Base-by-base conservation (phyloP, 2,329 filamentous ascomycete genomes). In the Fusarium annulatum region DNA sequence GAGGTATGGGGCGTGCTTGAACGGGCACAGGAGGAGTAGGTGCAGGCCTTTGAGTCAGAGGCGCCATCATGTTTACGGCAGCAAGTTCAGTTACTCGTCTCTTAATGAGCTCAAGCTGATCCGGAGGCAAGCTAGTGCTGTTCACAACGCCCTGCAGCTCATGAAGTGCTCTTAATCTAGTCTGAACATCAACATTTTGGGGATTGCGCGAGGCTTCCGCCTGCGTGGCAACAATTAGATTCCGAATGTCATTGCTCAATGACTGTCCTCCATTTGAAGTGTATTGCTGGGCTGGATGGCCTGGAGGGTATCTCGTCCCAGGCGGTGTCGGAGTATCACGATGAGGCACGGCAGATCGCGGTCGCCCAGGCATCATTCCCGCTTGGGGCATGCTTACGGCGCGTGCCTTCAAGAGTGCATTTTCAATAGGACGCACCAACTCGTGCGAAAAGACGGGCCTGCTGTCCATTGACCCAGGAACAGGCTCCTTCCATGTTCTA, bases 401-500 rank as follows among this genome's bases (percentile, higher is more conserved):
- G 71, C 87, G 84, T 19, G 93, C 94, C 82, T 96, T 97, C 82
- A 96, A 94, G 67, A 99, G 87, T 57, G 96, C 95, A 82, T 94
- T 97, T 82, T 99, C 96, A 76, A 99, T 98, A 48, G 94, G 94
- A 59, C 93, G 90, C 48, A 96, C 97, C 66, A 95, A 90, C 64
- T 98, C 95, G 43, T 91, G 88, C 34, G 94, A 90, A 80, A 99
- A 99, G 58, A 99, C 96, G 12, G 96, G 95, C 71, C 94, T 90
- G n/a, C 92, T 92, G 78, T 97, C 96, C 80, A 97, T 90, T 19
- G 96, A 97, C 55, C 96, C 96, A 4, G 96, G 95, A 19, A 98
- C 95, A 5, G 96, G 94, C 79, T 97, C 94, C 83, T 98, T 98
- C 96, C 96, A 99, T 2, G 96, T 99, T 83, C 94, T 95, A 76